Base-by-base conservation (phyloP, 371 early-diverging fungal species). In the Mortierella sp. region DNA sequence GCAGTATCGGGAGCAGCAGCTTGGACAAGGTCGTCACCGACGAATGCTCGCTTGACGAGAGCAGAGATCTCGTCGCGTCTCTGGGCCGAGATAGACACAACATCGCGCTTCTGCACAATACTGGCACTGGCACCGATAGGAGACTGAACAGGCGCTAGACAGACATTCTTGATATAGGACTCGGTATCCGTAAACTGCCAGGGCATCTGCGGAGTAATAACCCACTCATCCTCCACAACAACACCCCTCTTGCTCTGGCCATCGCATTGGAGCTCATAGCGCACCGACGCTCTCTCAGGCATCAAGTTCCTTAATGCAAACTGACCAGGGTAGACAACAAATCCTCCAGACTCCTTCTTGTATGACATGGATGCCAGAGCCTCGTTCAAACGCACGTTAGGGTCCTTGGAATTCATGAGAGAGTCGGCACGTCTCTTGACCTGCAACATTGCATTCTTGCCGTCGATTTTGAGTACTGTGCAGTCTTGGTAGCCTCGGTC, bases 351-450 rank as follows among this genome's bases (percentile, higher is more conserved):
- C 9, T 42, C n/a, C 0, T n/a, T 48, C 6, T 68, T 28, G 52
- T 73, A 79, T 34, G 68, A 26, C 31, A 54, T 58, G 21, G 63
- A 42, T 3, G 65, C 79, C 14, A 79, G 55, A 21, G 79, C 79
- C 45, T 73, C 65, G 70, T 79, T 79, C 55, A 79, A 54, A 13
- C 79, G 79, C 28, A 74, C 79, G 21, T 54, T 52, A 45, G 74
- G 74, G 24, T 79, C 79, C 74, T 79, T 79, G 74, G 79, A 73
- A 28, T 19, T 9, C 28, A 38, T 45, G 13, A 54, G 50, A 5
- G 24, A 21, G 6, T 21, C 34, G 3, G 79, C 79, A 6, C 65
- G 54, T 31, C 74, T 24, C 54, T 74, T 58, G 55, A 79, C 52
- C n/a, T 31, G 21, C 0, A 24, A 26, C 48, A 79, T 47, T 31